phyloP scores from a whole-genome alignment of 176 grass and related monocot genomes.

The Ensete glaucum region DNA sequence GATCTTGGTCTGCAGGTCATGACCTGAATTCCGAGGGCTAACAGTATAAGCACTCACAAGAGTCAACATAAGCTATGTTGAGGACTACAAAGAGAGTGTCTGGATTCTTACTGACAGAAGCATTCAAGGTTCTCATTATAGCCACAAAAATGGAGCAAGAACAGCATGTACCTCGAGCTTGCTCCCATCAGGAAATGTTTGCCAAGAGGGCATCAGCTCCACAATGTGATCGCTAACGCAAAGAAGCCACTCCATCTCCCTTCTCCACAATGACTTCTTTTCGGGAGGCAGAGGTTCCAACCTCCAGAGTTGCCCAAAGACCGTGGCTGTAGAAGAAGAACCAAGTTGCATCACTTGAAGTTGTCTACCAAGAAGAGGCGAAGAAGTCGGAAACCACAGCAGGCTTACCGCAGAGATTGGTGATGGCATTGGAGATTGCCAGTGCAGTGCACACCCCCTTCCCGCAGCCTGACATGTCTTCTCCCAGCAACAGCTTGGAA shows the following conservation, averaged over 20 bases:
- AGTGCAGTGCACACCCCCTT: slow-evolving; percentile 94
- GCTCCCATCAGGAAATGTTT: slow-evolving; percentile 77
- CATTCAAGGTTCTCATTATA: no score
- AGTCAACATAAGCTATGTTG: no score
- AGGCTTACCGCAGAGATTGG: slow-evolving; percentile 78
- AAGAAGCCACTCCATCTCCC: slow-evolving; percentile 91
- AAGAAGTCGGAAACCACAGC: no score
- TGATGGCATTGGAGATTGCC: slow-evolving; percentile 85
- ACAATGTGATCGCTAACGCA: slow-evolving; percentile 89
- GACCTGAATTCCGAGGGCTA: slow-evolving; percentile 41
- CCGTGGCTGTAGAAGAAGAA: slow-evolving; percentile 38
- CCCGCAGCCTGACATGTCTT: slow-evolving; percentile 97
- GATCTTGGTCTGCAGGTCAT: slow-evolving; percentile 77
- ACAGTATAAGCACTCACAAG: not conserved
- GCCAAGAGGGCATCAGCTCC: slow-evolving; percentile 72
- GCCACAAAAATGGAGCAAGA: not conserved
- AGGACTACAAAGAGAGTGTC: no score
- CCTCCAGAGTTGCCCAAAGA: slow-evolving; percentile 97
- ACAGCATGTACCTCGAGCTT: slow-evolving; percentile 65
- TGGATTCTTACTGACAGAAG: no score
- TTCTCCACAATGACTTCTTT: slow-evolving; percentile 87
- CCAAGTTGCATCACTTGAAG: not conserved
- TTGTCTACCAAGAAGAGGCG: no score
- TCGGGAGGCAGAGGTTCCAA: slow-evolving; percentile 65
- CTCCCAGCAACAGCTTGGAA: slow-evolving; percentile 85